Base-by-base conservation (phyloP, 2,329 filamentous ascomycete genomes). In the Alternaria hordeiaustralica region DNA sequence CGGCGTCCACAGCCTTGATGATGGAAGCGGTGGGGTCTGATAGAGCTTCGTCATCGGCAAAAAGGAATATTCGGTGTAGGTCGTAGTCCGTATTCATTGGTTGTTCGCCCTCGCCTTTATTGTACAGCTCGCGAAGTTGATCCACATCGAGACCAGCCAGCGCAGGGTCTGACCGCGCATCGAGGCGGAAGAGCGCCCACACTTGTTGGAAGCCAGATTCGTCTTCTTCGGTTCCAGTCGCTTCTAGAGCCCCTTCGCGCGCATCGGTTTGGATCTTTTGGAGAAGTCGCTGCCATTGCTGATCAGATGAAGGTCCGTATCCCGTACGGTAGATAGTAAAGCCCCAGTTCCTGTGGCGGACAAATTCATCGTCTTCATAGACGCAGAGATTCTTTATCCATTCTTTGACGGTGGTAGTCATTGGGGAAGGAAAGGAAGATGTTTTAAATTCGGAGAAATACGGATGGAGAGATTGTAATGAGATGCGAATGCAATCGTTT, bases 251-350 rank as follows among this genome's bases (percentile, higher is more conserved):
- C 15, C 28, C 33, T 13, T 60, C n/a, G 6, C 55, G 20, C 44
- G 64, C 62, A 21, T 54, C 6, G 20, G 51, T 51, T 10, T 59
- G 41, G 10, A 69, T 66, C 11, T 30, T 66, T 20, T 70, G 13
- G 45, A 67, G 57, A 58, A 70, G 55, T 55, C 49, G 33, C 51
- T 64, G 51, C 66, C 64, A 70, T 63, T 55, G 61, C 54, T 69
- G 36, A 36, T 69, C 60, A 30, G 68, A 60, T 5, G 50, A 55
- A n/a, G 59, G 55, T 18, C 61, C 56, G 43, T 67, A 67, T 25
- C 45, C 51, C 4, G 60, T 69, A n/a, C 64, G 66, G 44, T 70
- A 69, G 36, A 70, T 67, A 11, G 66, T 69, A 55, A 65, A 67
- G 53, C 68, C 66, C 66, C 60, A 68, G 26, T 62, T 54, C 23